Evolutionary conservation across 768 basidiomycete species (phyloP), one percentile per base, ranked within the genome.

Genomic region (Filobasidium wieringae): DNA sequence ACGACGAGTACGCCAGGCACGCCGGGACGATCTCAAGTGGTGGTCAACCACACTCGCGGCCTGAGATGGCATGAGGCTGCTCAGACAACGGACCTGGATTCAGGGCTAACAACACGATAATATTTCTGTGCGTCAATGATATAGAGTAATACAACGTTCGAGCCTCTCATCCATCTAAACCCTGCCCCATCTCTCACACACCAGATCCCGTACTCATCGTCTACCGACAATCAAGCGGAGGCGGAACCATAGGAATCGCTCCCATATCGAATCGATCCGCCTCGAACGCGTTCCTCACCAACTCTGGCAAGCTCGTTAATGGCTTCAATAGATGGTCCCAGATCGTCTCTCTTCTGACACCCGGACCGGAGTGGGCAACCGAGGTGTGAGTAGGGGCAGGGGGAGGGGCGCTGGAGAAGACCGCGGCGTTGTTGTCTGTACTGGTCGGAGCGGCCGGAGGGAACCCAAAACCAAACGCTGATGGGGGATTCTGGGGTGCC

Each of bases 181-280:
- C n/a, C n/a, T n/a, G n/a, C n/a, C n/a, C n/a, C n/a, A n/a, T n/a
- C n/a, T 37, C 17, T 34, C 26, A 1, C 32, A 3, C 30, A 7
- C n/a, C 32, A 56, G 22, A 22, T 2, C 6, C n/a, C 15, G 8
- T 11, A 19, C 19, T 15, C 43, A 1, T 30, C 27, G 34, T 7
- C 50, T 53, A 60, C 36, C 60, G 41, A 49, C 60, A 61, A 26
- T 52, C 60, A 41, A 61, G n/a, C 19, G 60, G 60, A 24, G 60
- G 60, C 34, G 60, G 60, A 22, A 40, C 26, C 2, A 61, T 19
- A 11, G 60, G 60, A n/a, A 61, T 57, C 37, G 26, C 30, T 14
- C 39, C 60, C 55, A 61, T 22, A 31, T 61, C 60, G 30, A 61
- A 61, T 32, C 17, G 26, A 40, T 61, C 60, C 26, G 55, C 50